Conservation (phyloP, 805 yeast species). For the Ogataea chonburiensis region DNA sequence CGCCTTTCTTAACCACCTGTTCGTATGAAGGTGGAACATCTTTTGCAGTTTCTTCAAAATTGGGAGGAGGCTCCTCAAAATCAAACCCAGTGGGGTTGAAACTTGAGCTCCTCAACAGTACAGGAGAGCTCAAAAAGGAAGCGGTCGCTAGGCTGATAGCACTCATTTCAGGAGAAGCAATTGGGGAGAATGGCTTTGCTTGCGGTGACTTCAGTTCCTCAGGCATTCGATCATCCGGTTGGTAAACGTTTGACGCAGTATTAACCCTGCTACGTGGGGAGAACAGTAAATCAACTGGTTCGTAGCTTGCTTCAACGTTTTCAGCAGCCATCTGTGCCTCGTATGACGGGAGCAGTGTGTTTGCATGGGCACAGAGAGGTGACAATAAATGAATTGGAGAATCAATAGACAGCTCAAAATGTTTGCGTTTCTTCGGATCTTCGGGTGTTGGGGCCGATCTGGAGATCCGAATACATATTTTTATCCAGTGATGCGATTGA, state of each 20-base stretch:
- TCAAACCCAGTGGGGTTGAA: constrained; percentile 22
- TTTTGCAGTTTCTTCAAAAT: constrained; percentile 25
- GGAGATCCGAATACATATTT: constrained; percentile 79
- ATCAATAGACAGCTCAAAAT: constrained; percentile 91
- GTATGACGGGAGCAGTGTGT: constrained; percentile 75
- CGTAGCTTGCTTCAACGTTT: constrained; percentile 9
- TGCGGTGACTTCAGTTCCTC: constrained; percentile 58
- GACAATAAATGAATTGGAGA: constrained; percentile 87
- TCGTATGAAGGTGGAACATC: constrained; percentile 33
- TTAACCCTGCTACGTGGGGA: constrained; percentile 27
- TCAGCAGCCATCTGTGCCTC: constrained; percentile 28
- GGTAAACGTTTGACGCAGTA: constrained; percentile 49
- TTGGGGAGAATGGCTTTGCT: constrained; percentile 59
- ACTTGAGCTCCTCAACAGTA: constrained; percentile 22
- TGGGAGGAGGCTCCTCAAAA: constrained; percentile 30
- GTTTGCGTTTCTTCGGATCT: constrained; percentile 63
- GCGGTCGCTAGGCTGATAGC: constrained; percentile 27
- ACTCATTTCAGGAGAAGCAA: constrained; percentile 31
- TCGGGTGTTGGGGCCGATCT: constrained; percentile 52
- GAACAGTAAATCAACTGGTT: constrained; percentile 28
- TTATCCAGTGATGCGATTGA: constrained; percentile 94
- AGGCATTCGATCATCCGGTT: constrained; percentile 47
- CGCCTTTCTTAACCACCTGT: constrained; percentile 21
- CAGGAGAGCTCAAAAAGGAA: constrained; percentile 10
- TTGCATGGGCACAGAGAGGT: constrained; percentile 75